Evolutionary conservation across 148 eudicot genomes (phyloP).

Genomic region (Spergularia bocconei): DNA sequence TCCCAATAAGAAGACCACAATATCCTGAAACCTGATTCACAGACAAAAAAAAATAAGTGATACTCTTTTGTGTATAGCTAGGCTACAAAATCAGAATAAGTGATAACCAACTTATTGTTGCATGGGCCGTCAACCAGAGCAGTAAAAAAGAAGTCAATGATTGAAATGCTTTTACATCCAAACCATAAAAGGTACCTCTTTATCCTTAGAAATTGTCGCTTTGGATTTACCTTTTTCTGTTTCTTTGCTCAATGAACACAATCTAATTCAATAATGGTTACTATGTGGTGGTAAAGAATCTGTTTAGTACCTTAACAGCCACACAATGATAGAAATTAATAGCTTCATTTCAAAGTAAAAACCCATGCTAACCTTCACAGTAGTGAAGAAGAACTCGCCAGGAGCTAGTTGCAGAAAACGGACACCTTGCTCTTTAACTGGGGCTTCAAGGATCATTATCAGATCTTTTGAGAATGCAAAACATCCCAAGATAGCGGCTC

Average conservation of each 20-base stretch:
- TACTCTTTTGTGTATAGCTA: background rate
- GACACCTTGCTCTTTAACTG: slow-evolving; percentile 87
- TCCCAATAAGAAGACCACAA: slow-evolving; percentile 90
- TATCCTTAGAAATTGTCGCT: background rate
- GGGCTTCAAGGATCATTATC: slow-evolving; percentile 81
- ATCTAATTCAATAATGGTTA: background rate
- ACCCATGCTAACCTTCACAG: slow-evolving; percentile 64
- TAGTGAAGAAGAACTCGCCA: slow-evolving; percentile 98
- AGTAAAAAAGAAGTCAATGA: background rate
- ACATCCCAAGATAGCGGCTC: slow-evolving; percentile 84
- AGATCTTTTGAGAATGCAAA: slow-evolving; percentile 90
- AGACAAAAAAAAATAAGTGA: background rate
- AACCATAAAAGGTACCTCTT: background rate
- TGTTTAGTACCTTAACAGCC: background rate
- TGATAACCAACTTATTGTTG: background rate
- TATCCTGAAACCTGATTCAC: slow-evolving; percentile 91
- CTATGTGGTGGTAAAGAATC: background rate
- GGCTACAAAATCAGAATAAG: background rate
- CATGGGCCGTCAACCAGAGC: background rate
- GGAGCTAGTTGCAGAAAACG: slow-evolving; percentile 93
- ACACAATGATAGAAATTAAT: background rate
- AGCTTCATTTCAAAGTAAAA: background rate
- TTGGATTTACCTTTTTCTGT: background rate
- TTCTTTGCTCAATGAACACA: slow-evolving; percentile 7
- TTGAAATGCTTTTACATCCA: background rate